phyloP scores from a whole-genome alignment of 495 filamentous ascomycete species.

The Hypoxylon fragiforme region DNA sequence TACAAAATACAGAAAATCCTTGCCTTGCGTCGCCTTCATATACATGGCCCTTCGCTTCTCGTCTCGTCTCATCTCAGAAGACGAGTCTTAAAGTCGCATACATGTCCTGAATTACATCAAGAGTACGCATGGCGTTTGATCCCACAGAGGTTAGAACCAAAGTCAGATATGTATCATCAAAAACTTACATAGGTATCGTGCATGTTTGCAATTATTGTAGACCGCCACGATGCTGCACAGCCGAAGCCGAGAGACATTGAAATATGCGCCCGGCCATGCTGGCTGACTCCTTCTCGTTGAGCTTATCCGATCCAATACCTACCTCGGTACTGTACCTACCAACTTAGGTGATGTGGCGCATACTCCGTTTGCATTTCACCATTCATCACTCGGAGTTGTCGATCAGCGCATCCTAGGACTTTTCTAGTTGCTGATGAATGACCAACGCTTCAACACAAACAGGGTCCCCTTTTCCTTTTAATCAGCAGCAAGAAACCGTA shows the following conservation, averaged over 20 bases:
- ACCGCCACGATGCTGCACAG: conserved; percentile 14
- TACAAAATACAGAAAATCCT: conserved; percentile 1
- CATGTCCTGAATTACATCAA: conserved; percentile 4
- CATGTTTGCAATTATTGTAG: conserved; percentile 14
- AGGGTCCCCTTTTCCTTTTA: conserved; percentile 18
- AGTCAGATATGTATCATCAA: conserved; percentile 16
- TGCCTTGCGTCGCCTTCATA: conserved; percentile 13
- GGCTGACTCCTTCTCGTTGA: not conserved
- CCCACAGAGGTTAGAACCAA: conserved; percentile 25
- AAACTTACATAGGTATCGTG: not conserved
- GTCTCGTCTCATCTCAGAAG: conserved; percentile 16
- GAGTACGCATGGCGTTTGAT: conserved; percentile 25
- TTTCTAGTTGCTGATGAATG: not conserved
- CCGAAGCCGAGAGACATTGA: conserved; percentile 22
- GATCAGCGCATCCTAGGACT: no score
- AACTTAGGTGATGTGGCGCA: no score
- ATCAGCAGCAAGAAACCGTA: conserved; percentile 20
- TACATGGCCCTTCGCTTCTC: conserved; percentile 13
- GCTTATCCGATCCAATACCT: conserved; percentile 4
- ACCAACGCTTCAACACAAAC: conserved; percentile 2
- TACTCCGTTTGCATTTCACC: no score
- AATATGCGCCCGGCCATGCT: conserved; percentile 13
- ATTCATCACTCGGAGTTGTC: no score
- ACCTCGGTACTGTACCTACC: conserved; percentile 2
- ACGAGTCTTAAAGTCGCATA: conserved; percentile 10